Conservation (phyloP, 2,329 filamentous ascomycete genomes). For the Apiospora marii region DNA sequence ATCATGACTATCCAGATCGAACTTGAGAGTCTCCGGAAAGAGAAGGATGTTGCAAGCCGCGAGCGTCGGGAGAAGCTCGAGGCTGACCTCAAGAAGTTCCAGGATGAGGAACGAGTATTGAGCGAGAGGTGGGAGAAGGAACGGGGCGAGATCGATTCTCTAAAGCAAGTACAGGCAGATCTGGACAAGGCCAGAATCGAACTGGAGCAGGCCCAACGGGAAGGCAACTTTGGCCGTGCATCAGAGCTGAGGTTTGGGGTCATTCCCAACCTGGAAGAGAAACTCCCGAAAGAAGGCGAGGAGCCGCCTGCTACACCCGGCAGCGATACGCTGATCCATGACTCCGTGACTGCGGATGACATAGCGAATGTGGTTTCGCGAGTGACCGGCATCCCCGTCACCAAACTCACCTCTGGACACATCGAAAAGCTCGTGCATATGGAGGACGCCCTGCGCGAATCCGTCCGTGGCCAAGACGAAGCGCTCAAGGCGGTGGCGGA, state of each 20-base stretch:
- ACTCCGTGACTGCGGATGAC: conserved; percentile 94
- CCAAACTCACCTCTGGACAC: conserved; percentile 91
- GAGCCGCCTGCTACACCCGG: conserved; percentile 39
- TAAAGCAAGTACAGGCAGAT: conserved; percentile 89
- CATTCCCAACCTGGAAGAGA: conserved; percentile 82
- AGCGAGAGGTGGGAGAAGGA: conserved; percentile 92
- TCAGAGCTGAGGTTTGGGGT: conserved; percentile 88
- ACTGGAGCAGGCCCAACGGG: conserved; percentile 84
- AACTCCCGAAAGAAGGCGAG: conserved; percentile 78
- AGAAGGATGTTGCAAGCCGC: conserved; percentile 87
- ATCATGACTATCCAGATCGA: conserved; percentile 99
- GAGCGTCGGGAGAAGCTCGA: conserved; percentile 90
- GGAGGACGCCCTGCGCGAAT: conserved; percentile 86
- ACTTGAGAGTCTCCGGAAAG: conserved; percentile 90
- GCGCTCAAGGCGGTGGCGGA: conserved; percentile 90
- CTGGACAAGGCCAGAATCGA: conserved; percentile 86
- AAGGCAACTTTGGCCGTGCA: conserved; percentile 89
- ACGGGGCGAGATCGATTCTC: conserved; percentile 80
- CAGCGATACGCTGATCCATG: conserved; percentile 77
- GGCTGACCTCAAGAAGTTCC: conserved; percentile 75
- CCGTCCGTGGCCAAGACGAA: conserved; percentile 92
- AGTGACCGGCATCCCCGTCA: conserved; percentile 90
- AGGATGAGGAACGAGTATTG: conserved; percentile 77
- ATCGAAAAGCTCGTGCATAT: conserved; percentile 95
- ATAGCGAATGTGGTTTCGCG: conserved; percentile 92